A percentile compares a stretch with the other conserved stretches of the same genome.
Conservation (phyloP, 495 filamentous ascomycete species). For the Penicillium silybi region DNA sequence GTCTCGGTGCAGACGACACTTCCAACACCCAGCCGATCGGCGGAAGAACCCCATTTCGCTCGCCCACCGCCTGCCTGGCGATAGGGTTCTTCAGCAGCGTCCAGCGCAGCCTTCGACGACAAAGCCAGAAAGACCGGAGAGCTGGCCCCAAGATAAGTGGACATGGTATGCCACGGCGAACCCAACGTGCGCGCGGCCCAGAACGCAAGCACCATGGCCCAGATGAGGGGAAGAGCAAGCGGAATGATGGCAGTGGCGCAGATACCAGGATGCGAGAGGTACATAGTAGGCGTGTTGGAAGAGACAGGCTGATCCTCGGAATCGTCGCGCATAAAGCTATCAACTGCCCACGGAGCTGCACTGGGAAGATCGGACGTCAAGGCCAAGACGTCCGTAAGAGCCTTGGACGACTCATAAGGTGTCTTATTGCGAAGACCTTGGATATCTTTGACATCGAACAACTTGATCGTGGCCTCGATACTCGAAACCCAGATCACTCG, state of each 20-base stretch:
- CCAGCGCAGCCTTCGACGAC: conserved; percentile 59
- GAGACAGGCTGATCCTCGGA: conserved; percentile 2
- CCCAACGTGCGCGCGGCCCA: conserved; percentile 74
- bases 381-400: conserved; percentile 76
- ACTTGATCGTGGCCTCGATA: conserved; percentile 59
- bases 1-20: conserved; percentile 69
- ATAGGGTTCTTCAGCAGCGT: conserved; percentile 52
- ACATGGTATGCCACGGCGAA: conserved; percentile 79
- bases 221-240: conserved; percentile 59
- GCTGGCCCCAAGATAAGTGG: conserved; percentile 70
- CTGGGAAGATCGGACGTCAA: conserved; percentile 68
- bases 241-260: conserved; percentile 77
- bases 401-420: conserved; percentile 83
- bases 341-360: conserved; percentile 49
- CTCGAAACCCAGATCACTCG: conserved; percentile 84
- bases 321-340: conserved; percentile 44
- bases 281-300: conserved; percentile 51
- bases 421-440: conserved; percentile 59
- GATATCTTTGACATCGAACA: conserved; percentile 65
- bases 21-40: conserved; percentile 52
- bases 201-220: conserved; percentile 59
- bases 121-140: conserved; percentile 78
- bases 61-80: conserved; percentile 45
- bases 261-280: conserved; percentile 83
- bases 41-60: conserved; percentile 81